Conservation (phyloP, 2,329 filamentous ascomycete genomes). For the Emmonsiellopsis sp. region DNA sequence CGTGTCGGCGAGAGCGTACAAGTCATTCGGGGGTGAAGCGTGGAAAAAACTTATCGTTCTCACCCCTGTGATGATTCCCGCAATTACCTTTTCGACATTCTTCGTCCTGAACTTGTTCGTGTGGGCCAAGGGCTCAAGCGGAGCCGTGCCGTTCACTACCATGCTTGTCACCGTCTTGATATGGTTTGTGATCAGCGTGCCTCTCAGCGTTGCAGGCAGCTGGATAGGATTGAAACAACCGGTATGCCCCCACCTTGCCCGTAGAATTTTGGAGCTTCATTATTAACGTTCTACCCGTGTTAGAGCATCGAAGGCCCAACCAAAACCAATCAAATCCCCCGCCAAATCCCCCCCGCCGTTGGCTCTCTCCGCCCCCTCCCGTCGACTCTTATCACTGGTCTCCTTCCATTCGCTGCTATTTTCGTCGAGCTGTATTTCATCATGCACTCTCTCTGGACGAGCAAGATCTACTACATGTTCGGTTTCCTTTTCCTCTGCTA, state of each 20-base stretch:
- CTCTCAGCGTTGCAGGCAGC: constrained; percentile 78
- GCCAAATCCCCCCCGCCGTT: constrained; percentile 78
- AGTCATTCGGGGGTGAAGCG: constrained; percentile 78
- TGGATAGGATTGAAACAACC: constrained; percentile 82
- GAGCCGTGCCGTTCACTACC: constrained; percentile 89
- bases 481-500: constrained; percentile 98
- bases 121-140: constrained; percentile 85
- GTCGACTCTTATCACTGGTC: constrained; percentile 82
- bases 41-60: constrained; percentile 92
- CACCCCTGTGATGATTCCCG: constrained; percentile 78
- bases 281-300: constrained; percentile 2
- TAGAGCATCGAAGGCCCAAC: constrained; percentile 66
- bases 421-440: constrained; percentile 99
- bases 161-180: constrained; percentile 91
- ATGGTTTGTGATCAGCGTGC: constrained; percentile 95
- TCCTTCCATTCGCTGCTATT: constrained; percentile 90
- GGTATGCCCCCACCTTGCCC: constrained; percentile 20
- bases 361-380: constrained; percentile 81
- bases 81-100: constrained; percentile 75
- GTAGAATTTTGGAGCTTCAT: constrained; percentile 1
- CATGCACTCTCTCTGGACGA: constrained; percentile 98
- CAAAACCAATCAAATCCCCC: constrained; percentile 93
- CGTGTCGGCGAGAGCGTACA: constrained; percentile 82
- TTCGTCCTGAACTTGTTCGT: constrained; percentile 95
- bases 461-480: constrained; percentile 99